Base-by-base conservation (phyloP, 2,329 filamentous ascomycete species). In the Aspergillus terreus region DNA sequence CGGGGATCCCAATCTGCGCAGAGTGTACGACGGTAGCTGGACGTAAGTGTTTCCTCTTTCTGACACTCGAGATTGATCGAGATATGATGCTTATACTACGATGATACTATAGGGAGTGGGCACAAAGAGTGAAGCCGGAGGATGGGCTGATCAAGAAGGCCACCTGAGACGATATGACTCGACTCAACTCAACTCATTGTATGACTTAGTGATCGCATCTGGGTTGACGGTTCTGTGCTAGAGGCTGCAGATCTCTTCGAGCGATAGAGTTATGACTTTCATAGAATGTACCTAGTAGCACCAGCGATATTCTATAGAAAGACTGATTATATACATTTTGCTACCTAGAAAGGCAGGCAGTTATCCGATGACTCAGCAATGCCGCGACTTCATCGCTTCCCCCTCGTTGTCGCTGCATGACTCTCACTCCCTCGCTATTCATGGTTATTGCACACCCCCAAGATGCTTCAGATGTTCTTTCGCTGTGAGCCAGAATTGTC, bases 1-100 rank as follows among this genome's bases (percentile, higher is more conserved):
- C 65, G 88, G 87, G 2, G 76, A 82, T 4, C 72, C 81, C 0
- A 80, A 85, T 54, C 82, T 82, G 49, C 82, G 89, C 59, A 85
- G 82, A 66, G 79, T 99, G 19, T 99, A 99, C 65, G 94, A 99
- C 70, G 94, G 94, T 44, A 96, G 92, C 71, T 99, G 94, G 94
- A 97, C 94, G 82, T 95, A 78, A 84, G 88, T 86, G 36, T 40
- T 30, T 44, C 30, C 42, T n/a, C 25, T 41, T 47, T 50, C 19
- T 42, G n/a, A 5, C 17, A 11, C 19, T 42, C 23, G 15, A n/a
- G 5, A 6, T 15, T 38, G 14, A 4, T 15, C 5, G 14, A 38
- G 35, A 38, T n/a, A 6, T 11, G 15, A 17, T 38, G 35, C 35
- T 38, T 6, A 38, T 17, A 42, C n/a, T 12, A 42, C 40, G 23